Base-by-base conservation (phyloP, 140 eudicot species). In the Eryngium alpinum region DNA sequence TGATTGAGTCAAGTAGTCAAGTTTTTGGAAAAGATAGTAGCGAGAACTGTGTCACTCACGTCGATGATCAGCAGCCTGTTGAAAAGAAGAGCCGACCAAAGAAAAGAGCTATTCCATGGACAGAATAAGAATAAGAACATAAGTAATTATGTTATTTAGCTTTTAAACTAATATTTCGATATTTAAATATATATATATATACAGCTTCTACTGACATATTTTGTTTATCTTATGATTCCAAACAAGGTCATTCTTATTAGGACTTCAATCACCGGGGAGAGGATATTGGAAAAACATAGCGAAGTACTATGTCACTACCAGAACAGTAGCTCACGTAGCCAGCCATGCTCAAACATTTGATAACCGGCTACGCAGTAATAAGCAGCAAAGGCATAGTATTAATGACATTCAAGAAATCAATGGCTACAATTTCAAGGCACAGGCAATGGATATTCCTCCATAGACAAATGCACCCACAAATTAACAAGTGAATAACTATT, bases 281-380 rank as follows among this genome's bases (percentile, higher is more conserved):
- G 57, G 57, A 44, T 14, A 49, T 14, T 74, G 57, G 78, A 74
- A 74, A 18, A 16, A 29, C n/a, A 72, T 72, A 38, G 33, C 77
- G 22, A 43, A 6, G 1, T 19, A 72, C 1, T 72, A 24, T 9
- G 14, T 72, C 53, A 16, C 77, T 13, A 38, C 19, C 3, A 72
- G 19, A 25, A 44, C 59, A 21, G 5, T 60, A 25, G 0, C 59
- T 24, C 78, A 44, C 14, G 29, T 46, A 1, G 59, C 78, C 4
- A 74, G 78, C 25, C 77, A 72, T 72, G 77, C 77, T 2, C 77
- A 72, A 9, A 72, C 34, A 16, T 72, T 22, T 12, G 32, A 72
- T 16, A 72, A 72, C 0, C 77, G 53, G 17, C 6, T 0, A 5
- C 6, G 7, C 7, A 6, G n/a, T 16, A 19, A 5, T 0, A 18